These are phyloP conservation scores for Pythium grandisporangium DNA, from an alignment of 352 stramenopile genomes.

Conservation along the genomic window DNA sequence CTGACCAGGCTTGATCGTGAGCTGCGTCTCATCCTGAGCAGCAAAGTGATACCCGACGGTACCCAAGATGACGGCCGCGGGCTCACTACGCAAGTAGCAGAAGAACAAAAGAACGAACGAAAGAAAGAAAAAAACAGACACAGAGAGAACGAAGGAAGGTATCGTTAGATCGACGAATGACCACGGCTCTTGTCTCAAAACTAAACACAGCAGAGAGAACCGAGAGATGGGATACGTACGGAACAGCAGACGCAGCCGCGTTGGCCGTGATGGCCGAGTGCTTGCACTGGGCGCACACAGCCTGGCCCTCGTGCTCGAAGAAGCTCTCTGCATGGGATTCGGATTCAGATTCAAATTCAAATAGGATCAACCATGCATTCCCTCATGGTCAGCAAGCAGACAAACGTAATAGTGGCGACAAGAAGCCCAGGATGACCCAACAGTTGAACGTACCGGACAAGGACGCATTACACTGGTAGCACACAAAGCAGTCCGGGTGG, in stretches of 20 bases:
- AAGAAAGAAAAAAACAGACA: no score
- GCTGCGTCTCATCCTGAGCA: slow-evolving; percentile 62
- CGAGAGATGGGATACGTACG: no score
- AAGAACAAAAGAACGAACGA: no score
- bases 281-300: slow-evolving; percentile 73
- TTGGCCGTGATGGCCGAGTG: slow-evolving; percentile 61
- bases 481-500: slow-evolving; percentile 79
- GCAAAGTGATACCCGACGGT: not conserved
- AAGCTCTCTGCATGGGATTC: slow-evolving; percentile 50
- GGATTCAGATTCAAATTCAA: not conserved
- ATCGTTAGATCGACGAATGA: no score
- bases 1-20: slow-evolving; percentile 74
- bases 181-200: not conserved
- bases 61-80: not conserved
- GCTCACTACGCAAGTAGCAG: not conserved
- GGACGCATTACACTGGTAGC: slow-evolving; percentile 62
- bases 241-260: slow-evolving; percentile 17
- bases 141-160: no score
- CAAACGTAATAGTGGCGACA: no score
- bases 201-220: not conserved
- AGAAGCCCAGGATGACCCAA: no score
- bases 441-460: slow-evolving; percentile 55
- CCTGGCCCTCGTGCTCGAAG: slow-evolving; percentile 69
- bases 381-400: no score
- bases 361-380: no score